Evolutionary conservation across 169 alveolate species (phyloP).

Genomic region (Plasmodium gonderi): DNA sequence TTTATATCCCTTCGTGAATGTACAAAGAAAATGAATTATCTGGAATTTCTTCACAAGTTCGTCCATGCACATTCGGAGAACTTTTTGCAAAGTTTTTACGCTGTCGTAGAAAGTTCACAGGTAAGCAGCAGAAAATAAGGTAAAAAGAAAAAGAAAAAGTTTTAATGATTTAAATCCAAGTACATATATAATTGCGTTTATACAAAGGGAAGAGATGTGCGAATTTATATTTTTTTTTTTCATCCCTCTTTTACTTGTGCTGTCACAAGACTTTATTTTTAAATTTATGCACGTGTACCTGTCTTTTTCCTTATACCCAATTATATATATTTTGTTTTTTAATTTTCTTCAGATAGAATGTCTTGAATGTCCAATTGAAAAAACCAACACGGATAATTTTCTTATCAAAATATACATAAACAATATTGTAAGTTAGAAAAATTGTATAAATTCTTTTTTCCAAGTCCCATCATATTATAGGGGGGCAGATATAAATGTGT

Average conservation of each 20-base stretch:
- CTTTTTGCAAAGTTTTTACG: conserved; percentile 61
- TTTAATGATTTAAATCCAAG: no score
- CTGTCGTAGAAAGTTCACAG: conserved; percentile 73
- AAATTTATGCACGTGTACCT: background rate
- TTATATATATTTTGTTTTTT: background rate
- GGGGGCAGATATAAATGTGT: no score
- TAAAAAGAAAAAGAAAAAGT: background rate
- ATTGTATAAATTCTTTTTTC: background rate
- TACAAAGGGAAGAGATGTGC: background rate
- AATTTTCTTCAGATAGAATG: conserved; percentile 54
- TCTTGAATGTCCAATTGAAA: conserved; percentile 71
- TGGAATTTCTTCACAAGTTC: conserved; percentile 32
- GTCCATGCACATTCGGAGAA: conserved; percentile 57
- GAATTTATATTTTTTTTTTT: background rate
- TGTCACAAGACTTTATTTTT: background rate
- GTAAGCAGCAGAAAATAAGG: conserved; percentile 6
- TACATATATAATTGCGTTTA: background rate
- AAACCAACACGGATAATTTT: conserved; percentile 66
- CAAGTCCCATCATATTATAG: no score
- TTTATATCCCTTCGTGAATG: background rate
- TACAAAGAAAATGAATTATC: conserved; percentile 15
- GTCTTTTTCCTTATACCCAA: background rate
- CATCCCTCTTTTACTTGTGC: background rate
- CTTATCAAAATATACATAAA: conserved; percentile 49
- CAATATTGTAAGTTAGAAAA: conserved; percentile 44